Evolutionary conservation across 2,329 filamentous ascomycete species (phyloP), one percentile per base, ranked within the genome.

Genomic region (Alternaria angustiovoidea): DNA sequence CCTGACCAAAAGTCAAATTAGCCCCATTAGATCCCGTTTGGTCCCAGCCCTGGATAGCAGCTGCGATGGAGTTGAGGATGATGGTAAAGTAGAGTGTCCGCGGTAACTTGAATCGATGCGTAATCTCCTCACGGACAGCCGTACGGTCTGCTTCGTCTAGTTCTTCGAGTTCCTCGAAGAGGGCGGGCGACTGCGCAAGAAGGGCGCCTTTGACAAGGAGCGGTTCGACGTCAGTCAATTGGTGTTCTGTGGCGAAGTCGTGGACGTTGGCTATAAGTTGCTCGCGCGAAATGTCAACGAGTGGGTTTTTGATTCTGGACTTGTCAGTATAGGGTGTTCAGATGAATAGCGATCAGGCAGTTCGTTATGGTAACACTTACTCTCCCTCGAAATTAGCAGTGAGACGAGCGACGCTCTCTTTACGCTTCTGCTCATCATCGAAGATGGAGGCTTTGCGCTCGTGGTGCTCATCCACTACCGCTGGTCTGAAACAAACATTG

Each of bases 21-120:
- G 88, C 87, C 38, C 76, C 77, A 53, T 75, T 73, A n/a, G 70
- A 72, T 5, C 68, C 71, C 6, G 87, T 89, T 74, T 89, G 87
- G 67, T 90, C 88, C 88, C 88, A 90, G 20, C 88, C 87, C 34
- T 81, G 78, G 28, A 91, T 88, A n/a, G 88, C 88, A 6, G 89
- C 89, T 41, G 87, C 88, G 55, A 91, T 86, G 11, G 89, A 91
- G 73, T 88, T 90, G 36, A 87, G 86, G 7, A 87, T 79, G 63
- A 92, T 88, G 53, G 89, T 91, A 55, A 89, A 80, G 75, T 88
- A 89, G 2, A 92, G 81, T 18, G 83, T 83, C 64, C 70, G 81
- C 0, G 89, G 88, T 6, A 79, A 74, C 42, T 81, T 75, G 43
- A 89, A 92, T 66, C 88, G 88, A 80, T 92, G 87, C 8, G 85